phyloP scores from a whole-genome alignment of 1,284 basidiomycete species.

The Caloboletus firmus region DNA sequence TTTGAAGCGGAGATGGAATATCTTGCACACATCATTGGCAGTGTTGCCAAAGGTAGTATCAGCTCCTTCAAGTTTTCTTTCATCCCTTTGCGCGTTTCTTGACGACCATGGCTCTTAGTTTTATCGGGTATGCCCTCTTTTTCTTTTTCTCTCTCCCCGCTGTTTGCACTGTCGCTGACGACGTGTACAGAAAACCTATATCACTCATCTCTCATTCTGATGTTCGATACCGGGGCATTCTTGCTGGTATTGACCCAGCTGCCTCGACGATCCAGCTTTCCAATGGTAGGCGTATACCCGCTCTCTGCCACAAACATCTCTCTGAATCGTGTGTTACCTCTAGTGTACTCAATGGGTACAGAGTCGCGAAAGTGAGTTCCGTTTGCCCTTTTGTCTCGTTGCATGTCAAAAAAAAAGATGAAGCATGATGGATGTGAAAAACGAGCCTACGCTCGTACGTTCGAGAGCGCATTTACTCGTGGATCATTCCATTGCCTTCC shows the following conservation, averaged over 20 bases:
- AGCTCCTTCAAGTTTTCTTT: conserved; percentile 20
- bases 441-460: conserved; percentile 48
- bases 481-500: conserved; percentile 76
- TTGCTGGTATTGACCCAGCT: conserved; percentile 80
- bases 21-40: conserved; percentile 6
- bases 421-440: conserved; percentile 63
- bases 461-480: conserved; percentile 70
- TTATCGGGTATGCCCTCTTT: conserved; percentile 56
- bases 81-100: conserved; percentile 3
- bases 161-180: conserved; percentile 2
- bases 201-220: conserved; percentile 89
- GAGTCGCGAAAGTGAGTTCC: conserved; percentile 72
- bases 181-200: conserved; percentile 71
- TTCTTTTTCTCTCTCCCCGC: too few relatives aligned
- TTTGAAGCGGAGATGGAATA: conserved; percentile 31
- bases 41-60: conserved; percentile 13
- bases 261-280: conserved; percentile 85
- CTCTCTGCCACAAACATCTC: not conserved
- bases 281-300: conserved; percentile 56
- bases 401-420: conserved; percentile 36
- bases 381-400: conserved; percentile 3
- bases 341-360: conserved; percentile 88
- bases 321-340: not conserved
- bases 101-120: conserved; percentile 63
- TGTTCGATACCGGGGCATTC: conserved; percentile 85